Evolutionary conservation across 768 basidiomycete species (phyloP).

Genomic region (Lentinus tigrinus): DNA sequence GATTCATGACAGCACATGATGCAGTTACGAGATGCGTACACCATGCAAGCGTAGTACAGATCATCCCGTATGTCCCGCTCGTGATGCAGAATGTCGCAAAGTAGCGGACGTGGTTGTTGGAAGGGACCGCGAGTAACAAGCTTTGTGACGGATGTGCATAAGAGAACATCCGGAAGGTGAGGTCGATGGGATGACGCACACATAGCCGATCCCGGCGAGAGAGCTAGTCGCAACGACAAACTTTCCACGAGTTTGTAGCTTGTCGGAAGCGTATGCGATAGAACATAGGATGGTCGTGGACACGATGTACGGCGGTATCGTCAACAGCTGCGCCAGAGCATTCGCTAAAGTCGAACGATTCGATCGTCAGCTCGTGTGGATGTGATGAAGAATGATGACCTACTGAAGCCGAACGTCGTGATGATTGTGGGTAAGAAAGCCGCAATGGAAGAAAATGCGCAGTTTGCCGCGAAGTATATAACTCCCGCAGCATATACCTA

Average conservation of each 20-base stretch:
- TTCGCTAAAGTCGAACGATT: slow-evolving; percentile 40
- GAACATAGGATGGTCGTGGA: slow-evolving; percentile 56
- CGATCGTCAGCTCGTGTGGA: slow-evolving; percentile 35
- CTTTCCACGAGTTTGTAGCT: slow-evolving; percentile 54
- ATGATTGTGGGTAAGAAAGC: slow-evolving; percentile 86
- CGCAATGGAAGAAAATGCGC: slow-evolving; percentile 77
- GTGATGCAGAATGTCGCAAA: slow-evolving; percentile 78
- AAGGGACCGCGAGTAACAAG: slow-evolving; percentile 50
- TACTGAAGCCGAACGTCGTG: slow-evolving; percentile 68
- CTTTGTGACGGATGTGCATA: slow-evolving; percentile 32
- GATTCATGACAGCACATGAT: background rate
- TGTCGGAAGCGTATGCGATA: slow-evolving; percentile 62
- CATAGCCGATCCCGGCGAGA: slow-evolving; percentile 58
- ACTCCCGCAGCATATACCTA: slow-evolving; percentile 66
- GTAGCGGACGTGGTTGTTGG: slow-evolving; percentile 60
- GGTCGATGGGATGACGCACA: slow-evolving; percentile 39
- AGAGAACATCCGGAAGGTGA: background rate
- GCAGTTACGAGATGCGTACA: slow-evolving; percentile 42
- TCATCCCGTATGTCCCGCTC: slow-evolving; percentile 71
- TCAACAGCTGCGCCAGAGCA: slow-evolving; percentile 68
- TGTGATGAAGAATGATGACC: slow-evolving; percentile 49
- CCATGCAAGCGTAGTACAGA: slow-evolving; percentile 74
- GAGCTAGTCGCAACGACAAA: slow-evolving; percentile 44
- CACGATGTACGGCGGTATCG: slow-evolving; percentile 80
- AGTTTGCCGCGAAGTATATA: slow-evolving; percentile 78